A percentile compares a stretch with the other conserved stretches of the same genome.
Conservation (phyloP, 495 filamentous ascomycete species). For the Penicillium parvum region DNA sequence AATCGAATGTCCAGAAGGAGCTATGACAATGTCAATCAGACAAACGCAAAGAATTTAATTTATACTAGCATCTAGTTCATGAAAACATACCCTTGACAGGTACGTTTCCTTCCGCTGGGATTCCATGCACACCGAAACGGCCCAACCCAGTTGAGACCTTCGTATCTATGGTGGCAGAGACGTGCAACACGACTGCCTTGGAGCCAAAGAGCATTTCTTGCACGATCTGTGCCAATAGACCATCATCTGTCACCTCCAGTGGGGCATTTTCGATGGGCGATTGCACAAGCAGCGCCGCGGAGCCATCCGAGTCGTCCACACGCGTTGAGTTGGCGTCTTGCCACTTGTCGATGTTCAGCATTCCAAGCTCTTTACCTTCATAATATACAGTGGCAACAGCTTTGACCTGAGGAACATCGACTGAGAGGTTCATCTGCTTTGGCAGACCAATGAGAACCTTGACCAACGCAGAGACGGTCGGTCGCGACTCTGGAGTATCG, state of each 20-base stretch:
- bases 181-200: slow-evolving; percentile 56
- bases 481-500: slow-evolving; percentile 66
- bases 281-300: slow-evolving; percentile 61
- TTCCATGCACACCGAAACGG: slow-evolving; percentile 66
- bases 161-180: slow-evolving; percentile 81
- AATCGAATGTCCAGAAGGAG: slow-evolving; percentile 44
- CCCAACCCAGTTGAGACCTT: slow-evolving; percentile 76
- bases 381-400: slow-evolving; percentile 79
- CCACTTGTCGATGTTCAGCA: slow-evolving; percentile 74
- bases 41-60: slow-evolving; percentile 10
- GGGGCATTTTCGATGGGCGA: slow-evolving; percentile 74
- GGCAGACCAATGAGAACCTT: slow-evolving; percentile 72
- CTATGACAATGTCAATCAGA: slow-evolving; percentile 24
- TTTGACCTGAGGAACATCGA: slow-evolving; percentile 69
- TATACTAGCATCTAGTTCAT: slow-evolving; percentile 21
- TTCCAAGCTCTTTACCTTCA: slow-evolving; percentile 65
- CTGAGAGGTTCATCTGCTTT: slow-evolving; percentile 74
- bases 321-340: slow-evolving; percentile 77
- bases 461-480: slow-evolving; percentile 75
- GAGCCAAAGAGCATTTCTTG: slow-evolving; percentile 70
- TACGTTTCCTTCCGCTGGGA: slow-evolving; percentile 81
- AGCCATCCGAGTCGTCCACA: slow-evolving; percentile 50
- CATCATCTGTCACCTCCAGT: slow-evolving; percentile 70
- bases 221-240: slow-evolving; percentile 70
- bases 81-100: slow-evolving; percentile 77